phyloP scores from a whole-genome alignment of 805 yeast genomes.

The Saturnispora bothae region DNA sequence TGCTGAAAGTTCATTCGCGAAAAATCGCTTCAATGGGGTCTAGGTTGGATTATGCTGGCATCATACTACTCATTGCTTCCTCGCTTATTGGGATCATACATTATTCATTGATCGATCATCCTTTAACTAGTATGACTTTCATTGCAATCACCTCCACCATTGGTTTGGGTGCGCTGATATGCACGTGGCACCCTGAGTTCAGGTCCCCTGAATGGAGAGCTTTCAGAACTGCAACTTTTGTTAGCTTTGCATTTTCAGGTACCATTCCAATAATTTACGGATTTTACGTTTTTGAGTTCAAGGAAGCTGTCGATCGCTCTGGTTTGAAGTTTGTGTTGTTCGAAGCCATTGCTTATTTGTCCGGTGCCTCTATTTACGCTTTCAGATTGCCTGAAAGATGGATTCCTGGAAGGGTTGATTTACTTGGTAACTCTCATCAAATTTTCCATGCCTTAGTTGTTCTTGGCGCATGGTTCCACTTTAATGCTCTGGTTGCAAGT shows the following conservation, averaged over 20 bases:
- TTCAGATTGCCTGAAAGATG: conserved; percentile 66
- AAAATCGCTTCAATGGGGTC: conserved; percentile 35
- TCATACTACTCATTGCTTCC: conserved; percentile 38
- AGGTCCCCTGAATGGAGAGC: conserved; percentile 66
- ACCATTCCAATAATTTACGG: conserved; percentile 59
- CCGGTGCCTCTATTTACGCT: conserved; percentile 76
- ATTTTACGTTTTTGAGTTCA: conserved; percentile 35
- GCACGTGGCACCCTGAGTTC: conserved; percentile 58
- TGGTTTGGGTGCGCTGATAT: conserved; percentile 51
- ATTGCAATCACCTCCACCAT: conserved; percentile 37
- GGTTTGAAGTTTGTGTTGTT: conserved; percentile 50
- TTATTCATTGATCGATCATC: conserved; percentile 36
- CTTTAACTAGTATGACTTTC: conserved; percentile 28
- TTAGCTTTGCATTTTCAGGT: conserved; percentile 71
- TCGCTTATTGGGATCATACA: conserved; percentile 32
- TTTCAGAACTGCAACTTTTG: conserved; percentile 67
- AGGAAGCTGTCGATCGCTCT: conserved; percentile 38
- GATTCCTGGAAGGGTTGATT: conserved; percentile 53
- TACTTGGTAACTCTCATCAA: conserved; percentile 77
- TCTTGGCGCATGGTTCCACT: conserved; percentile 65
- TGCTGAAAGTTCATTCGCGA: conserved; percentile 40
- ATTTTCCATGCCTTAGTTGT: conserved; percentile 73
- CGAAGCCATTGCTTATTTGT: conserved; percentile 68
- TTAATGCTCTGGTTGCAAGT: conserved; percentile 47
- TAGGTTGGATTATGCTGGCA: conserved; percentile 46